Evolutionary conservation across 1,284 basidiomycete genomes (phyloP).

Genomic region (Irpex lacteus): DNA sequence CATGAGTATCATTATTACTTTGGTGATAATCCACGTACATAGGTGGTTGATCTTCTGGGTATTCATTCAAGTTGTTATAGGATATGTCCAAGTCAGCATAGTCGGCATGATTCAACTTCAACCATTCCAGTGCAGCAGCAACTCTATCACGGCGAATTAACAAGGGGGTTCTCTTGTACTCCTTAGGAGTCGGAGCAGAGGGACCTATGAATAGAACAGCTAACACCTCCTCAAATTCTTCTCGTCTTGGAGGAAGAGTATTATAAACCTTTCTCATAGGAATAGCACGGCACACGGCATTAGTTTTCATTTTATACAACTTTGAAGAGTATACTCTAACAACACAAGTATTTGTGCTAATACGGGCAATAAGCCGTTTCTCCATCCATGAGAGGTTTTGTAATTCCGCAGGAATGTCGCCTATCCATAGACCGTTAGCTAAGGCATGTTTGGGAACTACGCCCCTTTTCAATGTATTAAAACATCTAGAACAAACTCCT

Average conservation of each 20-base stretch:
- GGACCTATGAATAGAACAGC: constrained; percentile 6
- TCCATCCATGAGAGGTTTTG: constrained; percentile 29
- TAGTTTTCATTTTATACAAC: constrained; percentile 17
- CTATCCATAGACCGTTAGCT: constrained; percentile 38
- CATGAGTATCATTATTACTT: too few relatives aligned
- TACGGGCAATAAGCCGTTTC: constrained; percentile 21
- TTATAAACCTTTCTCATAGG: constrained; percentile 6
- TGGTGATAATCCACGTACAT: too few relatives aligned
- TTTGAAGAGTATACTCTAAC: neutral
- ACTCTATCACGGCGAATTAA: neutral
- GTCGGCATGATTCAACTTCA: constrained; percentile 29
- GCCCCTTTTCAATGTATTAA: constrained; percentile 7
- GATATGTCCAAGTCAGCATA: constrained; percentile 27
- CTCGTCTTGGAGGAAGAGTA: constrained; percentile 7
- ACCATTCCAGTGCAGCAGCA: constrained; percentile 26
- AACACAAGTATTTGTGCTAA: neutral
- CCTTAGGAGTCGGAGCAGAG: neutral
- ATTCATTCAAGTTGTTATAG: constrained; percentile 20
- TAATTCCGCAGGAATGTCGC: constrained; percentile 30
- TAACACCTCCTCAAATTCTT: constrained; percentile 8
- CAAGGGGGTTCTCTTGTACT: neutral
- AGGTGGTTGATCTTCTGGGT: constrained; percentile 18
- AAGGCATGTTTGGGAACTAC: constrained; percentile 27
- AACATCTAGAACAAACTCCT: constrained; percentile 4
- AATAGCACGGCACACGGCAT: constrained; percentile 9